These are phyloP conservation scores for Deinandra increscens DNA, from an alignment of 129 eudicot genomes.

Conservation along the genomic window DNA sequence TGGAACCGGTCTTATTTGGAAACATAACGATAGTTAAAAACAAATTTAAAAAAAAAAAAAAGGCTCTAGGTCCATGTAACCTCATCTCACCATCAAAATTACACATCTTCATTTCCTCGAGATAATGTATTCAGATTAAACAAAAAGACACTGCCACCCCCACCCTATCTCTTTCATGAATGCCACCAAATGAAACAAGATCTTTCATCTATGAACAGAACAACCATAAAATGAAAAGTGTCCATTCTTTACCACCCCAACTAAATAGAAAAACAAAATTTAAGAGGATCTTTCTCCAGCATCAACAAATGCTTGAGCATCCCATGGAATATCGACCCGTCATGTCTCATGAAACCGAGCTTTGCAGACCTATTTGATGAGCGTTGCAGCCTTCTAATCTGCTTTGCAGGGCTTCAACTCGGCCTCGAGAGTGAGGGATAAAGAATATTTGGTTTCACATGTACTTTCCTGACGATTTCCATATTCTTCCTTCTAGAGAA, in stretches of 20 bases:
- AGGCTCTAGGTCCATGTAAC: neutral
- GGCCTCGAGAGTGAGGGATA: neutral
- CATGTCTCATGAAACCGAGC: neutral
- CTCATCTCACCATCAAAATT: constrained; percentile 36
- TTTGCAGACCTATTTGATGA: neutral
- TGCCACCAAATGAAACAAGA: constrained; percentile 34
- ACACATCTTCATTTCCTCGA: constrained; percentile 30
- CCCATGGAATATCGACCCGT: constrained; percentile 7
- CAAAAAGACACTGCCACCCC: constrained; percentile 20
- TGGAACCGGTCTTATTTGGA: too few relatives aligned
- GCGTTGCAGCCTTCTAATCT: constrained; percentile 4
- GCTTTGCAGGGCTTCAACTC: constrained; percentile 8
- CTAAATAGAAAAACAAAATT: neutral
- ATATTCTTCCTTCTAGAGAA: constrained; percentile 86
- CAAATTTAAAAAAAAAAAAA: too few relatives aligned
- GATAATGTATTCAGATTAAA: neutral
- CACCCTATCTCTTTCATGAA: constrained; percentile 12
- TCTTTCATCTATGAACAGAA: constrained; percentile 35
- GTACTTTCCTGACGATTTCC: constrained; percentile 92
- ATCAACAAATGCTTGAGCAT: constrained; percentile 1
- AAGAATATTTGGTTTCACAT: constrained; percentile 30
- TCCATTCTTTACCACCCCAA: constrained; percentile 31
- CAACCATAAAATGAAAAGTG: constrained; percentile 19
- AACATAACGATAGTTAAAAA: too few relatives aligned
- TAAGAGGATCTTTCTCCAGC: constrained; percentile 7